Conservation (phyloP, 108 stramenopile genomes). For the Cyclotella sp. region DNA sequence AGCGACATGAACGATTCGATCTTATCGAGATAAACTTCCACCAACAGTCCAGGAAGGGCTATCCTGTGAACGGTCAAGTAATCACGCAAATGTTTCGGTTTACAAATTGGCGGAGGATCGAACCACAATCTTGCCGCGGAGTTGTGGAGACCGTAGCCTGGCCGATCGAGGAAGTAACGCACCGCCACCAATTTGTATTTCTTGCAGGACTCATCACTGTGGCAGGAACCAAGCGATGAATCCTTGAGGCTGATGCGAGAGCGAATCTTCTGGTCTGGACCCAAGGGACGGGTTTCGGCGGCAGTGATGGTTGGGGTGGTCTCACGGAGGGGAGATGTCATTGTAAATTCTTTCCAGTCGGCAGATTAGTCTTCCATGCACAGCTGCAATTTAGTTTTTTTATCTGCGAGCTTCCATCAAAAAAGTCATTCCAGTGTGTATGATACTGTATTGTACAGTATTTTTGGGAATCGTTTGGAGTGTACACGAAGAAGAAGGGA, state of each 20-base stretch:
- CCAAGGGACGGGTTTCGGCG: not conserved
- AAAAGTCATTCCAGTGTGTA: too few species aligned
- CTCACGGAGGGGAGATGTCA: not conserved
- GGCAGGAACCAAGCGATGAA: not conserved
- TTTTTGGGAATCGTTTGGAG: too few species aligned
- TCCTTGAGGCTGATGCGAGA: not conserved
- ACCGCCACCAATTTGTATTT: slow-evolving; percentile 27
- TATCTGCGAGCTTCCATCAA: too few species aligned
- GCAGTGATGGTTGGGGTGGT: not conserved
- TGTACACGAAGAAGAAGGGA: slow-evolving; percentile 4
- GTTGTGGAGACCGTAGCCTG: slow-evolving; percentile 49
- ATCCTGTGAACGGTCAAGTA: slow-evolving; percentile 41
- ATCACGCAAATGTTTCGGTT: slow-evolving; percentile 21
- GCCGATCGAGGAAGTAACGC: slow-evolving; percentile 56
- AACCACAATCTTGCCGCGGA: slow-evolving; percentile 48
- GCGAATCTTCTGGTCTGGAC: not conserved
- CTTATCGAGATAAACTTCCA: slow-evolving; percentile 50
- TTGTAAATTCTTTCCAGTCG: not conserved
- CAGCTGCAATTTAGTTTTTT: too few species aligned
- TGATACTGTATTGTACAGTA: too few species aligned
- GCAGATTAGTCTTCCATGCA: too few species aligned
- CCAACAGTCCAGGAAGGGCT: slow-evolving; percentile 28
- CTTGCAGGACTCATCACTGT: not conserved
- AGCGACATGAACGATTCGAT: slow-evolving; percentile 51
- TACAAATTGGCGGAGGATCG: slow-evolving; percentile 36